Evolutionary conservation across 2,329 filamentous ascomycete genomes (phyloP).

Genomic region (Hymenoscyphus fraxineus): DNA sequence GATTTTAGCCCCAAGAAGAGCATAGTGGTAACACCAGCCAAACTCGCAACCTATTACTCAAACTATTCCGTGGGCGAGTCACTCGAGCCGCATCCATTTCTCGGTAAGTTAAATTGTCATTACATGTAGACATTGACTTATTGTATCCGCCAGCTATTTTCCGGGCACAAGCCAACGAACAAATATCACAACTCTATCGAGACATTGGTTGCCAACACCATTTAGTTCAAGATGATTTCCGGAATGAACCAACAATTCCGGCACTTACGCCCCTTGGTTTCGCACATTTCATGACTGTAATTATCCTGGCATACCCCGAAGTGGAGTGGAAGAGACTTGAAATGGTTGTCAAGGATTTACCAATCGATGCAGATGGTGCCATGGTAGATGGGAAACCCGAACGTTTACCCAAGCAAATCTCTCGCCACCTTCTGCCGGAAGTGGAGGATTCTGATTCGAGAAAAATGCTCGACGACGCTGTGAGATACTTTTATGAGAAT

Average conservation of each 20-base stretch:
- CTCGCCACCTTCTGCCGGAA: conserved; percentile 66
- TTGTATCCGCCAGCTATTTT: conserved; percentile 26
- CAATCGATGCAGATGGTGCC: conserved; percentile 54
- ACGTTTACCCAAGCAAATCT: conserved; percentile 74
- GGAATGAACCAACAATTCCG: conserved; percentile 55
- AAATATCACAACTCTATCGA: conserved; percentile 56
- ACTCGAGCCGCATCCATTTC: conserved; percentile 65
- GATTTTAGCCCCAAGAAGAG: conserved; percentile 64
- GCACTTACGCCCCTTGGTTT: conserved; percentile 66
- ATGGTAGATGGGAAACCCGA: conserved; percentile 64
- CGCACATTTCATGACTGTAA: conserved; percentile 65
- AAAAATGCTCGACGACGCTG: conserved; percentile 56
- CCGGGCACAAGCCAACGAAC: conserved; percentile 37
- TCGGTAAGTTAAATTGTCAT: conserved; percentile 46
- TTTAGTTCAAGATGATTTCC: conserved; percentile 53
- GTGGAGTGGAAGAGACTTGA: conserved; percentile 68
- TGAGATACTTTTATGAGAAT: conserved; percentile 45
- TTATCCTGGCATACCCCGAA: conserved; percentile 73
- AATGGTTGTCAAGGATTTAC: conserved; percentile 64
- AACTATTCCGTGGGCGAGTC: conserved; percentile 52
- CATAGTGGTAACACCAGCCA: conserved; percentile 70
- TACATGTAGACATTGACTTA: conserved; percentile 2
- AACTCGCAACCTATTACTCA: conserved; percentile 71
- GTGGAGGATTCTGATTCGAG: conserved; percentile 53
- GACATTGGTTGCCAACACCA: conserved; percentile 56